Conservation (phyloP, 345 rosid species). For the Arabidopsis arenosa region DNA sequence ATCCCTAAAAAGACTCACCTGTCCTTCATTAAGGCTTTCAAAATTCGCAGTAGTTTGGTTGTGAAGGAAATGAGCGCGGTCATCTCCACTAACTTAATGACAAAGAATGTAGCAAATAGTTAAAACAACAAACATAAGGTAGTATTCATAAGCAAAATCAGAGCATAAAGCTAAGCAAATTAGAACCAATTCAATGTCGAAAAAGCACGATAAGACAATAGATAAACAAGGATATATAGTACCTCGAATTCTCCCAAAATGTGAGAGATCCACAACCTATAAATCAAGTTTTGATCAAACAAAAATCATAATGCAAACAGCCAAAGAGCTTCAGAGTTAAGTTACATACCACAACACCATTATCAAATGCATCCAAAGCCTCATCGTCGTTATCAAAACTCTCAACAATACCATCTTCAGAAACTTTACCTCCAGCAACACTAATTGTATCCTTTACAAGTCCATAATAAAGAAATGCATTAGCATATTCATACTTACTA, state of each 20-base stretch:
- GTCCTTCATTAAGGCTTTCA: slow-evolving; percentile 77
- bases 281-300: slow-evolving; percentile 15
- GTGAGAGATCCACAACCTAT: slow-evolving; percentile 79
- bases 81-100: slow-evolving; percentile 86
- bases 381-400: slow-evolving; percentile 83
- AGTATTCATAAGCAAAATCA: background rate
- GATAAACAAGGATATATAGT: background rate
- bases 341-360: slow-evolving; percentile 65
- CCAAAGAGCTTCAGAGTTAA: background rate
- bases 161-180: background rate
- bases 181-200: background rate
- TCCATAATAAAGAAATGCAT: slow-evolving; percentile 5
- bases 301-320: slow-evolving; percentile 1
- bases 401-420: slow-evolving; percentile 74
- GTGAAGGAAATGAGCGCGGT: slow-evolving; percentile 86
- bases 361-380: slow-evolving; percentile 75
- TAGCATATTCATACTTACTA: background rate
- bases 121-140: slow-evolving; percentile 7
- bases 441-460: slow-evolving; percentile 60
- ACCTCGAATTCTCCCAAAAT: slow-evolving; percentile 94
- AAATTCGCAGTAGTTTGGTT: slow-evolving; percentile 93
- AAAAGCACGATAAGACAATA: background rate
- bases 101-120: slow-evolving; percentile 32
- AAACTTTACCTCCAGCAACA: slow-evolving; percentile 69
- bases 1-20: slow-evolving; percentile 49